These are phyloP conservation scores for Aureobasidium mangrovei DNA, from an alignment of 2,329 filamentous ascomycete genomes.

Conservation along the genomic window DNA sequence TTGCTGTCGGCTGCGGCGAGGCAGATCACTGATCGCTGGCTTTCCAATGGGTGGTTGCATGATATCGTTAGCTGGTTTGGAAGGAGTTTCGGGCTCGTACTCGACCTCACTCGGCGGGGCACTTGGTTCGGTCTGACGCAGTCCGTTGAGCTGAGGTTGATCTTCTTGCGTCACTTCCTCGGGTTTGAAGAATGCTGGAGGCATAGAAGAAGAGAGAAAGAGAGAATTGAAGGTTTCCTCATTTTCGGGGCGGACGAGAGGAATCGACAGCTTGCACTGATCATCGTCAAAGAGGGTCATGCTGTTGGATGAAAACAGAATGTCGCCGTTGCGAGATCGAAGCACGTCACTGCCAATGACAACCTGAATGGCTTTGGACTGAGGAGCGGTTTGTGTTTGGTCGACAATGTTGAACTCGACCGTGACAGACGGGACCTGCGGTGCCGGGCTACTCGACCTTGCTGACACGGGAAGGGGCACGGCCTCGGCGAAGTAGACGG, in stretches of 20 bases:
- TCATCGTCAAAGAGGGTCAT: constrained; percentile 83
- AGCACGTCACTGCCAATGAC: constrained; percentile 86
- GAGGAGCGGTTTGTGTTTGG: constrained; percentile 24
- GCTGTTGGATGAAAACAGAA: constrained; percentile 85
- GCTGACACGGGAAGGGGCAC: constrained; percentile 69
- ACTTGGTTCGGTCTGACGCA: constrained; percentile 20
- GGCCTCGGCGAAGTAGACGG: constrained; percentile 85
- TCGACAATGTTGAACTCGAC: constrained; percentile 63
- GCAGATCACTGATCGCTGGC: background rate
- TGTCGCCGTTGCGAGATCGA: constrained; percentile 76
- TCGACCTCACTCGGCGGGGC: background rate
- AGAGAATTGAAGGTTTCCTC: constrained; percentile 72
- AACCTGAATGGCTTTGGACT: constrained; percentile 64
- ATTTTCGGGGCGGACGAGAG: constrained; percentile 86
- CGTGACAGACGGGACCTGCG: constrained; percentile 72
- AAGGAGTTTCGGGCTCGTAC: background rate
- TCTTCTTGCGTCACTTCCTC: constrained; percentile 15
- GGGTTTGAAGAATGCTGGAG: background rate
- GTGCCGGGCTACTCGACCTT: constrained; percentile 61
- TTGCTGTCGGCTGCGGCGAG: background rate
- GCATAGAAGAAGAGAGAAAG: constrained; percentile 42
- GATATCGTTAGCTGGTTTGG: background rate
- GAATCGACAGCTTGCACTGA: constrained; percentile 76
- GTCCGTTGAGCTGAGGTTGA: constrained; percentile 25
- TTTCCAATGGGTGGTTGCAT: background rate